These are phyloP conservation scores for Diutina catenulata DNA, from an alignment of 1,139 yeast species.

Conservation along the genomic window DNA sequence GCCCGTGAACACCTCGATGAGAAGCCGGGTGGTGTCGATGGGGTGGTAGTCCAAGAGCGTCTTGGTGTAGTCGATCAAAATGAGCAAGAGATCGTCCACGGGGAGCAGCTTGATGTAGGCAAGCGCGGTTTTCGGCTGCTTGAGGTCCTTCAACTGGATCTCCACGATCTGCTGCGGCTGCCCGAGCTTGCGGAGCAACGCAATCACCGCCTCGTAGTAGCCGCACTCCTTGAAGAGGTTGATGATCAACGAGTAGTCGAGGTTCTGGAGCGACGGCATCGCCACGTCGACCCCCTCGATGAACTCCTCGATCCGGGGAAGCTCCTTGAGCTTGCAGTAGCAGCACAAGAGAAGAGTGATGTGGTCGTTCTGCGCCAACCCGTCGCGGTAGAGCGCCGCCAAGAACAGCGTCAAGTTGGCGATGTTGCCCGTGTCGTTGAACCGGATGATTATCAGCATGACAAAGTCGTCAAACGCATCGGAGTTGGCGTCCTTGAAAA, in stretches of 20 bases:
- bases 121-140: slow-evolving; percentile 52
- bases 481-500: slow-evolving; percentile 11
- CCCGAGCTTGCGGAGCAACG: slow-evolving; percentile 56
- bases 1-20: slow-evolving; percentile 86
- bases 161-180: slow-evolving; percentile 72
- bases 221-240: slow-evolving; percentile 71
- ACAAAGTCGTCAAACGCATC: slow-evolving; percentile 39
- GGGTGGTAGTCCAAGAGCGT: slow-evolving; percentile 58
- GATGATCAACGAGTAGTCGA: slow-evolving; percentile 64
- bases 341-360: slow-evolving; percentile 73
- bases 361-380: slow-evolving; percentile 61
- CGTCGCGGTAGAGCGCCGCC: slow-evolving; percentile 39
- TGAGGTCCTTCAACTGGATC: slow-evolving; percentile 57
- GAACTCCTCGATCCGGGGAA: slow-evolving; percentile 46
- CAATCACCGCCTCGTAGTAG: slow-evolving; percentile 57
- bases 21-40: slow-evolving; percentile 66
- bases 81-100: slow-evolving; percentile 69
- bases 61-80: slow-evolving; percentile 58
- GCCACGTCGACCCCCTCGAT: slow-evolving; percentile 31
- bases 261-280: slow-evolving; percentile 19
- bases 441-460: slow-evolving; percentile 69
- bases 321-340: slow-evolving; percentile 65
- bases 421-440: slow-evolving; percentile 76
- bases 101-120: slow-evolving; percentile 57
- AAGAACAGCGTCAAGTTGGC: slow-evolving; percentile 54